Evolutionary conservation across 495 filamentous ascomycete genomes (phyloP), one percentile per base, ranked within the genome.

Genomic region (Oidiodendron maius): DNA sequence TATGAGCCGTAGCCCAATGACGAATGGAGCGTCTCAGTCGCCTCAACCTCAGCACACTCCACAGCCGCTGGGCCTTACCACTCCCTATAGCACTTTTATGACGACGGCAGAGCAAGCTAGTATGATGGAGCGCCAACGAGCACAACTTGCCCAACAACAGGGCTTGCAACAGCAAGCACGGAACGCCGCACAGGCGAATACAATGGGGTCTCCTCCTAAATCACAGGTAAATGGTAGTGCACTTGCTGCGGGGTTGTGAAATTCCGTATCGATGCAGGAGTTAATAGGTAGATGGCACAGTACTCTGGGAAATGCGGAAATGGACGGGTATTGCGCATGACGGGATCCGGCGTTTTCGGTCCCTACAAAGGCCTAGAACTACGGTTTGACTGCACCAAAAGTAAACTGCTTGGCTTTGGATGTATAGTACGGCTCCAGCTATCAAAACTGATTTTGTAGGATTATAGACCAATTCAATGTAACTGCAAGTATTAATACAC

Each of bases 51-150:
- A 50, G 35, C 47, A 28, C 28, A 17, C 12, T 42, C 48, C 32
- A 28, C 41, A 28, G 17, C 22, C 13, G 21, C 24, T 16, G 4
- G 15, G 41, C 6, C 45, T 45, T 2, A 15, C 25, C 9, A 59
- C 53, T 12, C 42, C 40, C 24, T 62, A 59, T 26, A 56, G 46
- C 45, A 59, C 59, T 0, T 51, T 54, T 40, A 46, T 62, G 50
- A 59, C 41, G 13, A 30, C 50, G 18, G 47, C 40, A 15, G 34
- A 62, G 35, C 56, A 62, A 26, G 35, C 50, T n/a, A 57, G 26
- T 28, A 53, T 62, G 44, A 57, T 59, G 46, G 56, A 59, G 17
- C 53, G 53, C n/a, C 56, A 59, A 38, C 36, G 53, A 22, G 56
- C 53, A 41, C 59, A 59, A 30, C 38, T 59, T 21, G 52, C 49